Evolutionary conservation across 495 filamentous ascomycete genomes (phyloP), one percentile per base, ranked within the genome.

Genomic region (Penicillium angulare): DNA sequence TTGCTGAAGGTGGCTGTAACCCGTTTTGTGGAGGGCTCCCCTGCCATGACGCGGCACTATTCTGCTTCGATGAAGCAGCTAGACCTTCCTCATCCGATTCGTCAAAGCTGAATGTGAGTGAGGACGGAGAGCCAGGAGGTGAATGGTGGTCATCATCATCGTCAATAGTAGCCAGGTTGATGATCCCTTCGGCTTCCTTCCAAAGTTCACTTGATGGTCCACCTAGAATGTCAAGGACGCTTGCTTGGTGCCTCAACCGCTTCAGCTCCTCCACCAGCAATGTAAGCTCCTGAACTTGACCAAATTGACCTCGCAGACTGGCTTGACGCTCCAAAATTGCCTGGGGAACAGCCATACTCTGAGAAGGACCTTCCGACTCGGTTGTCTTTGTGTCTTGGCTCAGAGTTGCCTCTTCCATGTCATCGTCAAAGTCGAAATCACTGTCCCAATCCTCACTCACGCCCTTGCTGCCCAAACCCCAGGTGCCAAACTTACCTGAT

Each of bases 131-230:
- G 9, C 69, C 62, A 12, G 79, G 76, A 8, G 76, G 74, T 0
- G 76, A 71, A 21, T 67, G 63, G 16, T 65, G 65, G 21, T 74
- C 67, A 16, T 86, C 81, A 32, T 92, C 89, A 39, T 93, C 88
- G 49, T 93, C 86, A 26, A 90, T 82, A 2, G 88, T 90, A 26
- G 90, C 90, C 8, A 95, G 74, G 24, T 88, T 86, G 56, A 95
- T 90, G 39, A 95, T 92, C 13, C 86, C 85, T 61, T 95, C 89
- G 5, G 90, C 90, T 66, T 95, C 90, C 60, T 87, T 85, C 86
- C 88, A 95, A 31, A 90, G 72, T 36, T 79, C 74, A 44, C 75
- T 74, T 9, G 83, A 80, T 3, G 80, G 68, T 0, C 87, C 87
- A 49, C 77, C 59, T 20, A 88, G 68, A 41, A 92, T 74, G 27